Percentiles rank a stretch among this genome's conserved stretches.
Evolutionary conservation across 2,329 filamentous ascomycete species (phyloP).

Genomic region (Rutstroemia sydowiana): DNA sequence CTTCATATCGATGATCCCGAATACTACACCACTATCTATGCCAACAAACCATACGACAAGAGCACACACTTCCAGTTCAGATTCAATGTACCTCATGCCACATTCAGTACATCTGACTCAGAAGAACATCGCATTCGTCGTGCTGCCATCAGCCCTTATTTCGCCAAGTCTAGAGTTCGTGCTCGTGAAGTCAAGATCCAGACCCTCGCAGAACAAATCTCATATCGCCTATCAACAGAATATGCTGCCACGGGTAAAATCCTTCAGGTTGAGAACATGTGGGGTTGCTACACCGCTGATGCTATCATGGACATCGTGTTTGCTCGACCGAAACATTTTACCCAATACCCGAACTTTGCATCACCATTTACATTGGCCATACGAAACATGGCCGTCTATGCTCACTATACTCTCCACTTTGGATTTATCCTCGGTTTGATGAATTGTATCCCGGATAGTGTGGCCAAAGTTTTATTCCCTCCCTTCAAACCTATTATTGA

Average conservation of each 20-base stretch:
- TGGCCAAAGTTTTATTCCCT: background rate
- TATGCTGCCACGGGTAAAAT: constrained; percentile 6
- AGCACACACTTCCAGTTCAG: constrained; percentile 5
- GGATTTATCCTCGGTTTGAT: background rate
- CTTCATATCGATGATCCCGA: background rate
- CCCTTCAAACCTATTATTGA: background rate
- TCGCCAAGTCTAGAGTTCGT: constrained; percentile 10
- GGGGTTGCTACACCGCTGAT: constrained; percentile 15
- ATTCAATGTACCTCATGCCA: constrained; percentile 10
- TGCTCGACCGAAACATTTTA: constrained; percentile 13
- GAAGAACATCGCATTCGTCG: constrained; percentile 15
- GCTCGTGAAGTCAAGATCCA: background rate
- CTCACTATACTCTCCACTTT: background rate
- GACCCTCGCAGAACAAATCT: background rate
- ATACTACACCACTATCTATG: background rate
- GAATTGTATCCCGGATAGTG: background rate
- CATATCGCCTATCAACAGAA: background rate
- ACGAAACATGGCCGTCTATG: background rate
- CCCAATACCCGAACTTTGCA: constrained; percentile 5
- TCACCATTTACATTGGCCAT: background rate
- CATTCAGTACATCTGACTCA: constrained; percentile 14
- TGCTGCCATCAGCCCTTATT: constrained; percentile 15
- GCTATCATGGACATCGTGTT: constrained; percentile 25
- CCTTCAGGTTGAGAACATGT: background rate
- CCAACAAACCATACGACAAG: background rate